Evolutionary conservation across 306 rosid species (phyloP).

Genomic region (Hylodesmum podocarpum): DNA sequence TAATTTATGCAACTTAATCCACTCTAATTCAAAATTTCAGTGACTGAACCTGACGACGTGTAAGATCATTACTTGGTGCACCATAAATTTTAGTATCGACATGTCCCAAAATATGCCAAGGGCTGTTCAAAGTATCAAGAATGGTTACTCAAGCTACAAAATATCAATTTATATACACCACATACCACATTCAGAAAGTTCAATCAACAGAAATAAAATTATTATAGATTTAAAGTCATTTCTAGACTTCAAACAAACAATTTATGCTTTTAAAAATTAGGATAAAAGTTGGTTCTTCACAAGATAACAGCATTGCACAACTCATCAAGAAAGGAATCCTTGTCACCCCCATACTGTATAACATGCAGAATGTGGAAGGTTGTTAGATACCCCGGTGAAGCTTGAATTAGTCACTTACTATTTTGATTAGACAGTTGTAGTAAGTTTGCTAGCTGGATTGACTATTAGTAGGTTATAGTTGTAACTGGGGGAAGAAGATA

Average conservation of each 20-base stretch:
- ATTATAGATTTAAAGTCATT: background rate
- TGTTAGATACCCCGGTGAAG: background rate
- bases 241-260: constrained; percentile 1
- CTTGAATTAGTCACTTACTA: background rate
- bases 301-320: background rate
- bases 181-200: constrained; percentile 1
- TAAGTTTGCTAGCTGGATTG: background rate
- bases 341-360: background rate
- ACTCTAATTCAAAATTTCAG: constrained; percentile 38
- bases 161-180: constrained; percentile 13
- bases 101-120: constrained; percentile 84
- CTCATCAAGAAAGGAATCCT: background rate
- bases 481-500: background rate
- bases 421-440: background rate
- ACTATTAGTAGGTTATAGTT: background rate
- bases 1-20: constrained; percentile 24
- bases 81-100: constrained; percentile 85
- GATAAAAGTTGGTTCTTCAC: background rate
- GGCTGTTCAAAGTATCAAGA: constrained; percentile 54
- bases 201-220: constrained; percentile 22
- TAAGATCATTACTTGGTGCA: constrained; percentile 63
- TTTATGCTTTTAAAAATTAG: constrained; percentile 8
- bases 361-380: background rate
- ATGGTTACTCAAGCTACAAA: constrained; percentile 28
- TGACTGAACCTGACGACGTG: constrained; percentile 86